These are phyloP conservation scores for Fusarium algeriense DNA, from an alignment of 2,329 filamentous ascomycete species.

Conservation along the genomic window DNA sequence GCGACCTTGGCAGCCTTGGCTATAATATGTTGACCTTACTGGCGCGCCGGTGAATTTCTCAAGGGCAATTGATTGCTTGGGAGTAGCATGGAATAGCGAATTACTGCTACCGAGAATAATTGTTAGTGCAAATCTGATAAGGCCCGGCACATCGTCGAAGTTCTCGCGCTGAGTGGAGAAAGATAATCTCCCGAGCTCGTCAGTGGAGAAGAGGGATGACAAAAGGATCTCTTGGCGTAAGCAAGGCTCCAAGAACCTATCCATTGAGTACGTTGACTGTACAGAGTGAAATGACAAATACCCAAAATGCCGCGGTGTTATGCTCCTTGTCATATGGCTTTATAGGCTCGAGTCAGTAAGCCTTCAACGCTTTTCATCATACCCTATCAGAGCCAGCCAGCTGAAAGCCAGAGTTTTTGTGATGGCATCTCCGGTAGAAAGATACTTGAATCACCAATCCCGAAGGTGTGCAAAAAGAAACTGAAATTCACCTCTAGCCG, in stretches of 20 bases:
- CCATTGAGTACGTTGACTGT: background rate
- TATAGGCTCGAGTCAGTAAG: background rate
- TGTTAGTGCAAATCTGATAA: constrained; percentile 1
- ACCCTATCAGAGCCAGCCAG: background rate
- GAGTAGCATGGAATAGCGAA: background rate
- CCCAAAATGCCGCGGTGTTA: background rate
- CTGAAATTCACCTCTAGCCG: too few species aligned
- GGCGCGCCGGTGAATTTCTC: too few species aligned
- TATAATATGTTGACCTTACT: too few species aligned
- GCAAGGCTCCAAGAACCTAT: background rate
- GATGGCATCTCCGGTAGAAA: accelerated
- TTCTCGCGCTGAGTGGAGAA: background rate
- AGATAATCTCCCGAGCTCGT: background rate
- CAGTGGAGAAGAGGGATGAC: background rate
- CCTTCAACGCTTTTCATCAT: background rate
- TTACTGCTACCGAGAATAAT: background rate
- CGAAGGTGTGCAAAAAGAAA: too few species aligned
- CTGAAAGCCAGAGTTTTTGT: too few species aligned
- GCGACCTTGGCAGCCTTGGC: too few species aligned
- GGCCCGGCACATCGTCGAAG: background rate
- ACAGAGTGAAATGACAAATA: background rate
- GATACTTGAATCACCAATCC: accelerated
- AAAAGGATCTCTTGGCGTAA: constrained; percentile 4
- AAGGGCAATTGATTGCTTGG: background rate
- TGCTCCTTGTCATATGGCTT: background rate